Evolutionary conservation across 306 rosid genomes (phyloP).

Genomic region (Pueraria montana): DNA sequence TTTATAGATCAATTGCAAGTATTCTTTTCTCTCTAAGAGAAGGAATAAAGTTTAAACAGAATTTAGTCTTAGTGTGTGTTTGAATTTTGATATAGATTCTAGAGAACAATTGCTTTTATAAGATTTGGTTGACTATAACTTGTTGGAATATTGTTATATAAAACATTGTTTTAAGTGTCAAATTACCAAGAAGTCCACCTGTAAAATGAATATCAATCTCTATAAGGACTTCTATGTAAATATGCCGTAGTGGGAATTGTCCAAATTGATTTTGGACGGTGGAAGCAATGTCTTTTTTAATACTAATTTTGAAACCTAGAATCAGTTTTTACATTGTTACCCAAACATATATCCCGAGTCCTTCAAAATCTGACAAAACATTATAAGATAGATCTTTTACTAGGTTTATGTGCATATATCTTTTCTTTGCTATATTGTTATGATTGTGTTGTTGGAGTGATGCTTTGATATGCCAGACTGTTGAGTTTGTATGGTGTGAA

Average conservation of each 20-base stretch:
- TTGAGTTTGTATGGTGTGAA: neutral
- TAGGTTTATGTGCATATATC: neutral
- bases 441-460: slow-evolving; percentile 34
- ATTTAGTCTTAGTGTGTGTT: neutral
- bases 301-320: neutral
- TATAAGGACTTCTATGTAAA: slow-evolving; percentile 11
- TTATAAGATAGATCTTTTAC: neutral
- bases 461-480: slow-evolving; percentile 9
- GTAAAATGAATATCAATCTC: neutral
- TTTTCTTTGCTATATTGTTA: neutral
- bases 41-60: neutral
- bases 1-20: neutral
- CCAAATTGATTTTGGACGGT: neutral
- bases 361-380: slow-evolving; percentile 6
- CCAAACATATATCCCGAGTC: neutral
- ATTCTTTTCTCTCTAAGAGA: neutral
- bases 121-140: neutral
- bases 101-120: neutral
- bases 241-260: neutral
- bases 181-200: neutral
- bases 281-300: neutral
- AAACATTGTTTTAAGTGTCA: neutral
- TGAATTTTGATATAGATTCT: neutral
- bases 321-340: neutral
- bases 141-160: neutral